Evolutionary conservation across 2,329 filamentous ascomycete species (phyloP).

Genomic region (Mycocentrospora acerina): DNA sequence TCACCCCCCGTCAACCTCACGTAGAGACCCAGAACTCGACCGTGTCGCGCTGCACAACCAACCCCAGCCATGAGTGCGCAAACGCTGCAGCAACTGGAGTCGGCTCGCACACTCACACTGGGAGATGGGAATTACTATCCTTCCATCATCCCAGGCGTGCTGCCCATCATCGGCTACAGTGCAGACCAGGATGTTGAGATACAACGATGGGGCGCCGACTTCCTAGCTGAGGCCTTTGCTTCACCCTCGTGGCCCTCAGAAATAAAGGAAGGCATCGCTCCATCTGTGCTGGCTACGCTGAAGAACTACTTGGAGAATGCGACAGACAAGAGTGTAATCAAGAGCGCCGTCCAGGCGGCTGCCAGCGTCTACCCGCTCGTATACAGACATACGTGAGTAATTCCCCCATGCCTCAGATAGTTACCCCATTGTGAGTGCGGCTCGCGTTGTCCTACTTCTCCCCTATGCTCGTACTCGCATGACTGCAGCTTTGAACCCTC

Average conservation of each 20-base stretch:
- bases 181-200: conserved; percentile 69
- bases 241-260: conserved; percentile 77
- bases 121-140: conserved; percentile 85
- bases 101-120: conserved; percentile 86
- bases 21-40: conserved; percentile 28
- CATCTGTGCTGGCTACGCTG: conserved; percentile 76
- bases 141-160: conserved; percentile 85
- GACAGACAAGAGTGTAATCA: conserved; percentile 78
- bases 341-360: conserved; percentile 82
- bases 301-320: conserved; percentile 52
- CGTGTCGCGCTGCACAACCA: conserved; percentile 19
- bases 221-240: conserved; percentile 92
- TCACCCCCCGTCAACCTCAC: conserved; percentile 14
- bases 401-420: conserved; percentile 24
- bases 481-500: conserved; percentile 21
- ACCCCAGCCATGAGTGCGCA: conserved; percentile 32
- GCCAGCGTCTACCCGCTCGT: conserved; percentile 92
- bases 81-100: conserved; percentile 75
- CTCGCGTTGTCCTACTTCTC: conserved; percentile 14
- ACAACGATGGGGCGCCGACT: conserved; percentile 93
- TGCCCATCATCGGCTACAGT: conserved; percentile 82
- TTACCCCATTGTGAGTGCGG: conserved; percentile 14
- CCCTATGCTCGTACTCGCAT: conserved; percentile 15
- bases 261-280: conserved; percentile 77
- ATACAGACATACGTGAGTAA: conserved; percentile 89